Evolutionary conservation across 495 filamentous ascomycete genomes (phyloP).

Genomic region (Talaromyces stipitatus): DNA sequence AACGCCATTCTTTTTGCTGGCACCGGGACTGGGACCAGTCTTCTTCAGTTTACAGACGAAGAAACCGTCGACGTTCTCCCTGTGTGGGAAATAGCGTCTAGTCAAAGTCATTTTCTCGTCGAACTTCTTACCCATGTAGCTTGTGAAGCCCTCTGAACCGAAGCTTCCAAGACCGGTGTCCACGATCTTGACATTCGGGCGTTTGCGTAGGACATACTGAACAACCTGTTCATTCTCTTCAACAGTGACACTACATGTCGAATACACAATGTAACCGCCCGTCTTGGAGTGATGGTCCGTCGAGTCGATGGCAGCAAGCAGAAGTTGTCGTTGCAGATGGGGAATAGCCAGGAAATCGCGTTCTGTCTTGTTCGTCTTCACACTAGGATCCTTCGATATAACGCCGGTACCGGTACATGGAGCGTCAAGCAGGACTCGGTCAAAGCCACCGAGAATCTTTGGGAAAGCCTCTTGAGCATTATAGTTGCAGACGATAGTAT

Average conservation of each 20-base stretch:
- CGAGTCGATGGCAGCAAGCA: slow-evolving; percentile 89
- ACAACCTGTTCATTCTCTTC: slow-evolving; percentile 94
- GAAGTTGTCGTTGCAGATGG: slow-evolving; percentile 87
- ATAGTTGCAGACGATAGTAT: slow-evolving; percentile 90
- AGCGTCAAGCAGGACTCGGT: slow-evolving; percentile 73
- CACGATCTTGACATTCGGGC: slow-evolving; percentile 89
- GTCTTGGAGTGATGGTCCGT: slow-evolving; percentile 80
- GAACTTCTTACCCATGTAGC: slow-evolving; percentile 83
- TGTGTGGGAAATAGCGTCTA: slow-evolving; percentile 85
- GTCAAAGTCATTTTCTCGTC: slow-evolving; percentile 77
- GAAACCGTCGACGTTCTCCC: slow-evolving; percentile 97
- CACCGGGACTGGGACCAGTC: slow-evolving; percentile 61
- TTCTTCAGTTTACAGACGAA: slow-evolving; percentile 98
- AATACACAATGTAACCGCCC: slow-evolving; percentile 91
- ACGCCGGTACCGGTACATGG: slow-evolving; percentile 81
- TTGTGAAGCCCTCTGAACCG: slow-evolving; percentile 83
- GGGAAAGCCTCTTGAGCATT: slow-evolving; percentile 84
- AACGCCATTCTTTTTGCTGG: slow-evolving; percentile 34
- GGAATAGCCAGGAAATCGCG: slow-evolving; percentile 87
- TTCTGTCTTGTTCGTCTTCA: slow-evolving; percentile 96
- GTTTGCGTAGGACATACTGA: slow-evolving; percentile 80
- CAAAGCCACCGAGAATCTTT: slow-evolving; percentile 89
- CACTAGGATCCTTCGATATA: slow-evolving; percentile 87
- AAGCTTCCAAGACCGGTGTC: slow-evolving; percentile 85
- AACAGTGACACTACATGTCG: slow-evolving; percentile 84